Base-by-base conservation (phyloP, 331 rosid species). In the Pyracantha coccinea region DNA sequence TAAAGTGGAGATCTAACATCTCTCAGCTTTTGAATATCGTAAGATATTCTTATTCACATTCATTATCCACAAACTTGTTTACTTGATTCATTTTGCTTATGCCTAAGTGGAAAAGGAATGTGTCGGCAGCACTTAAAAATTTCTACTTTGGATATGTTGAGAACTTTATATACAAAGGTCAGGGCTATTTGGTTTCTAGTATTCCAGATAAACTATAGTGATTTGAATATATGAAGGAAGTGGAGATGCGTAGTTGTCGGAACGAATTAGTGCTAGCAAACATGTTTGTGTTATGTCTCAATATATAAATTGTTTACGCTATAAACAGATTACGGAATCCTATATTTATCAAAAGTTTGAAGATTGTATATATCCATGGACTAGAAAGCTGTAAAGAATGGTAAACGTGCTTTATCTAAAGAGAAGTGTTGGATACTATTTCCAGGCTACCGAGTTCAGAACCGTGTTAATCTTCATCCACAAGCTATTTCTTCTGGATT, bases 21-120 rank as follows among this genome's bases (percentile, higher is more conserved):
- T 73, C 82, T 73, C 44, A 77, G 82, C 77, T 58, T 83, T 72
- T 74, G 75, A 9, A 45, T 73, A 54, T 41, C 77, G 87, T 80
- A 79, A 76, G 84, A 69, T 44, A 33, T 58, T 69, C 6, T 52
- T 44, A 28, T 57, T 66, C 33, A 33, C 33, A 17, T 64, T 32
- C 29, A 12, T 29, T 8, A 38, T 33, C 12, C 41, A 35, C 23
- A 33, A 17, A 16, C 21, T 41, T 1, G 32, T 68, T 17, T 27
- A 50, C 55, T 6, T 47, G 7, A 14, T 72, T 59, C 41, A 6
- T 17, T 66, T 50, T 58, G 58, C 72, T 27, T 50, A 5, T 59
- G 3, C 14, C 10, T 16, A 20, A 16, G 50, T 10, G 55, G 24
- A 57, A 29, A 38, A 45, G 54, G 5, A 33, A 32, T 11, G 10